These are phyloP conservation scores for Botryosphaeria dothidea DNA, from an alignment of 2,329 filamentous ascomycete species.

Conservation along the genomic window DNA sequence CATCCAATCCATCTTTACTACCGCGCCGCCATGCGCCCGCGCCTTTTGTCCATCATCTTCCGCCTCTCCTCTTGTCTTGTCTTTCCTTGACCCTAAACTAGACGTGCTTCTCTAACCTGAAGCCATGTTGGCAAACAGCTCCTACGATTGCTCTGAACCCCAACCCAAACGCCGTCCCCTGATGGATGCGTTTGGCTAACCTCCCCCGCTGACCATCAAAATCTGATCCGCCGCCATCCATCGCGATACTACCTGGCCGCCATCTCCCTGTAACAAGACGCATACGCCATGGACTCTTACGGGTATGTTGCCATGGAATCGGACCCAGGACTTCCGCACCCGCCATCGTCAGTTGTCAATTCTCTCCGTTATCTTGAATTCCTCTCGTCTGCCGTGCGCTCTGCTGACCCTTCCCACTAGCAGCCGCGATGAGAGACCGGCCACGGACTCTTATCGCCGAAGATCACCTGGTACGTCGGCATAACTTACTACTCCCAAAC, in stretches of 20 bases:
- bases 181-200: slow-evolving; percentile 21
- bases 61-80: slow-evolving; percentile 30
- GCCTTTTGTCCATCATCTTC: slow-evolving; percentile 23
- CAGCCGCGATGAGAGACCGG: slow-evolving; percentile 54
- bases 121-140: slow-evolving; percentile 46
- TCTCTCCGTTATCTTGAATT: background rate
- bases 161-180: slow-evolving; percentile 28
- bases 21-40: slow-evolving; percentile 20
- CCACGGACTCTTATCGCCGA: slow-evolving; percentile 49
- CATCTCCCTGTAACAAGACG: background rate
- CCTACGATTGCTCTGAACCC: slow-evolving; percentile 30
- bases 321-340: slow-evolving; percentile 3
- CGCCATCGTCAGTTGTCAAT: slow-evolving; percentile 14
- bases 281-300: slow-evolving; percentile 39
- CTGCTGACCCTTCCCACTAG: slow-evolving; percentile 20
- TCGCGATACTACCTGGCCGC: background rate
- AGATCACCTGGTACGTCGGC: slow-evolving; percentile 69
- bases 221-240: background rate
- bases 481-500: background rate
- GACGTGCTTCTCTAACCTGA: slow-evolving; percentile 41
- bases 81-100: slow-evolving; percentile 29
- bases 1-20: slow-evolving; percentile 25
- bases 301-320: slow-evolving; percentile 29
- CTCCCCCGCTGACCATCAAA: slow-evolving; percentile 1
- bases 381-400: background rate